Conservation (phyloP, 331 rosid genomes). For the Ulmus americana region DNA sequence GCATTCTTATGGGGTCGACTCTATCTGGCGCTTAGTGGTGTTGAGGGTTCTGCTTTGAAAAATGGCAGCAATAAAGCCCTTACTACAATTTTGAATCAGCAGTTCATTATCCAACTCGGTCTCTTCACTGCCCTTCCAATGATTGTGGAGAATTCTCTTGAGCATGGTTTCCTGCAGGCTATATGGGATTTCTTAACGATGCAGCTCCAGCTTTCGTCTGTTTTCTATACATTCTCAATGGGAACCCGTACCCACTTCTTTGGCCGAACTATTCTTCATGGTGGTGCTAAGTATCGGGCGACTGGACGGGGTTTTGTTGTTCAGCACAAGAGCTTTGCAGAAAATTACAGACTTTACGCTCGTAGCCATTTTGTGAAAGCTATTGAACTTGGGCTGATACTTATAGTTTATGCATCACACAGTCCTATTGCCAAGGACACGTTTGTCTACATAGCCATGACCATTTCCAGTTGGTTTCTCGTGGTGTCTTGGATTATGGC, state of each 20-base stretch:
- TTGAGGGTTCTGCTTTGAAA: conserved; percentile 51
- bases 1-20: conserved; percentile 79
- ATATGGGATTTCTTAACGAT: conserved; percentile 79
- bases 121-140: conserved; percentile 83
- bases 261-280: conserved; percentile 82
- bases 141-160: conserved; percentile 78
- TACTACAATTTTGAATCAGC: conserved; percentile 63
- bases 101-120: conserved; percentile 80
- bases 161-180: conserved; percentile 72
- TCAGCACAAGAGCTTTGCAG: conserved; percentile 78
- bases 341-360: conserved; percentile 77
- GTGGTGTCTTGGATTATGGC: conserved; percentile 76
- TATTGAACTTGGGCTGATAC: conserved; percentile 75
- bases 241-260: conserved; percentile 83
- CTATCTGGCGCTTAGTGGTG: conserved; percentile 73
- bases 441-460: conserved; percentile 69
- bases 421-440: conserved; percentile 51
- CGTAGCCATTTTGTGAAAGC: conserved; percentile 94
- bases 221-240: conserved; percentile 80
- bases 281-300: conserved; percentile 85
- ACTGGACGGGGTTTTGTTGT: conserved; percentile 96
- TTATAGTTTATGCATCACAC: conserved; percentile 54
- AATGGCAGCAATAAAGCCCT: conserved; percentile 50
- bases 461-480: conserved; percentile 74
- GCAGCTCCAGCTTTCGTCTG: conserved; percentile 90